A percentile compares a stretch with the other conserved stretches of the same genome.
Evolutionary conservation across 2,329 filamentous ascomycete genomes (phyloP).

Genomic region (Colletotrichum tamarilloi): DNA sequence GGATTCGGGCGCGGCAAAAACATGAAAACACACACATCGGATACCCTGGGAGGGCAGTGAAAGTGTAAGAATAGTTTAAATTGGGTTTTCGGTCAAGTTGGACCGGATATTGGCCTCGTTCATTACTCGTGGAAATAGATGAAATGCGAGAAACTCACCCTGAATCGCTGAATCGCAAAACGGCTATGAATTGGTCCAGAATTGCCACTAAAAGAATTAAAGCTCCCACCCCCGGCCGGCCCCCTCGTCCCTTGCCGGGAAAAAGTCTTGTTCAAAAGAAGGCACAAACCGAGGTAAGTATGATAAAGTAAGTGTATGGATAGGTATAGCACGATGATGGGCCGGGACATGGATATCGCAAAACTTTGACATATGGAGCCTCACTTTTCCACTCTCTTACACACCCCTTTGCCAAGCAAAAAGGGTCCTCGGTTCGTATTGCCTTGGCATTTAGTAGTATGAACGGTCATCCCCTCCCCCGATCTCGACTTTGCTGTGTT

Average conservation of each 20-base stretch:
- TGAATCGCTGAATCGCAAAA: neutral
- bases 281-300: neutral
- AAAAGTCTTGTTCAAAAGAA: neutral
- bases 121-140: neutral
- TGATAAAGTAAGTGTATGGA: neutral
- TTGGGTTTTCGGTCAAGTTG: neutral
- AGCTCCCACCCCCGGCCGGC: neutral
- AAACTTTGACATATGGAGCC: neutral
- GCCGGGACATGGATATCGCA: neutral
- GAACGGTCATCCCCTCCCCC: neutral
- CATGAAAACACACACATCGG: neutral
- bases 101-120: neutral
- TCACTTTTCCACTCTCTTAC: neutral
- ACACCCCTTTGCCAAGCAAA: neutral
- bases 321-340: neutral
- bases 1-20: neutral
- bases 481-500: neutral
- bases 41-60: neutral
- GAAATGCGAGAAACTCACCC: neutral
- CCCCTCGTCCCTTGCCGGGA: neutral
- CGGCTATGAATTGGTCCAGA: neutral
- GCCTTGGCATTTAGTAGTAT: conserved; percentile 12
- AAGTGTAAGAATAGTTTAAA: conserved; percentile 8
- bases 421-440: conserved; percentile 27
- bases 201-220: neutral